Evolutionary conservation across 306 rosid genomes (phyloP).

Genomic region (Quercus wislizeni): DNA sequence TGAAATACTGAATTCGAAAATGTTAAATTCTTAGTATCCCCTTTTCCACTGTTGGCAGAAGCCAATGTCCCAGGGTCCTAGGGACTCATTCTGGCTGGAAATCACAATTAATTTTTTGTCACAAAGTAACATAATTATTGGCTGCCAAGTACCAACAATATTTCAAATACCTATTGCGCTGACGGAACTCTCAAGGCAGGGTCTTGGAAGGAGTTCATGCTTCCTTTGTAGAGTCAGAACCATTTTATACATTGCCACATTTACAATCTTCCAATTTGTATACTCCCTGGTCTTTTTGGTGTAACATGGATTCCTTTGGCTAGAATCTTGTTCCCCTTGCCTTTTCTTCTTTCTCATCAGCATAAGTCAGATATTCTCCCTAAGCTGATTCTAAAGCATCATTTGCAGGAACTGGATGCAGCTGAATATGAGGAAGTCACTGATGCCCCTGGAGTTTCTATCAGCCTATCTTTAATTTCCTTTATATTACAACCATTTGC

Average conservation of each 20-base stretch:
- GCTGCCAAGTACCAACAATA: background rate
- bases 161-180: background rate
- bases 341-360: conserved; percentile 61
- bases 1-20: too few relatives aligned
- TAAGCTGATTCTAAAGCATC: conserved; percentile 46
- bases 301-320: conserved; percentile 89
- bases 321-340: conserved; percentile 77
- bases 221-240: conserved; percentile 73
- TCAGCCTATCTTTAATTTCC: conserved; percentile 26
- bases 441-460: conserved; percentile 35
- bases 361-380: conserved; percentile 74
- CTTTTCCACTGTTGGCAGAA: background rate
- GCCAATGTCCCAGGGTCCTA: too few relatives aligned
- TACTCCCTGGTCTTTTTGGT: conserved; percentile 61
- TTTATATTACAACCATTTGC: too few relatives aligned
- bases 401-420: conserved; percentile 70
- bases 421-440: conserved; percentile 78
- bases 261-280: conserved; percentile 66
- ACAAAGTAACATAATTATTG: background rate
- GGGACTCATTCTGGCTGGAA: background rate
- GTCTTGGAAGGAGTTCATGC: conserved; percentile 72
- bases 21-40: background rate
- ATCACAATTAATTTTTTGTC: background rate
- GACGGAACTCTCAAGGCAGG: conserved; percentile 35
- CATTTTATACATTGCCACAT: conserved; percentile 47